Evolutionary conservation across 441 rosid genomes (phyloP).

Genomic region (Daphne laureola): DNA sequence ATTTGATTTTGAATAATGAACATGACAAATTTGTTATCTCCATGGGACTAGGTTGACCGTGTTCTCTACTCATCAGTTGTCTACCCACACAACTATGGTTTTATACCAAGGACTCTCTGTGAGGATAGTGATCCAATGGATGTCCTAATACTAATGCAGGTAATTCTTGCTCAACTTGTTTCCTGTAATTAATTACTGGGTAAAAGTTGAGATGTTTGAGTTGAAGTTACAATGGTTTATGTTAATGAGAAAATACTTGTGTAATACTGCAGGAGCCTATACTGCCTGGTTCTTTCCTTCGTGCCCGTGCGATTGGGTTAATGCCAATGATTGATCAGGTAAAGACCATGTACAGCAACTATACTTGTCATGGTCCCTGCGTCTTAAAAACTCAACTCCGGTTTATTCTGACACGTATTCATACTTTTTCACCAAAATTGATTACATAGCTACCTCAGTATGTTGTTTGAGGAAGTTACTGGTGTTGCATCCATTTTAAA

Average conservation of each 20-base stretch:
- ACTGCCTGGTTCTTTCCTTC: slow-evolving; percentile 83
- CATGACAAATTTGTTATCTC: not conserved
- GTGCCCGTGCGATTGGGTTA: slow-evolving; percentile 93
- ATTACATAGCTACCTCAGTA: not conserved
- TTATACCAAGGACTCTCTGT: slow-evolving; percentile 90
- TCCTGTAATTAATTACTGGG: not conserved
- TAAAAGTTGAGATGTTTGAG: not conserved
- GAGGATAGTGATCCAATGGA: slow-evolving; percentile 98
- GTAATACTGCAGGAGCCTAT: slow-evolving; percentile 64
- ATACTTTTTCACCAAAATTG: no score
- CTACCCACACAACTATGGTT: slow-evolving; percentile 99
- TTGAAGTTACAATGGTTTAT: slow-evolving; percentile 6
- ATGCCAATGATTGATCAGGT: slow-evolving; percentile 99
- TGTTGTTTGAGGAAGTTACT: not conserved
- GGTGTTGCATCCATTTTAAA: no score
- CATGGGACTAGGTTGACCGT: slow-evolving; percentile 68
- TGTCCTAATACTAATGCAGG: slow-evolving; percentile 96
- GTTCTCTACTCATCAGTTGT: slow-evolving; percentile 95
- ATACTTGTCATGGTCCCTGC: not conserved
- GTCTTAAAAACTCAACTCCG: not conserved
- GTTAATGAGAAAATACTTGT: slow-evolving; percentile 5
- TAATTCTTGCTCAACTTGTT: slow-evolving; percentile 17
- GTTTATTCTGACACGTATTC: no score
- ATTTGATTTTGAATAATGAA: slow-evolving; percentile 2
- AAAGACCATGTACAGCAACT: slow-evolving; percentile 3